Evolutionary conservation across 2,329 filamentous ascomycete species (phyloP), one percentile per base, ranked within the genome.

Genomic region (Pestalotiopsis sp.): DNA sequence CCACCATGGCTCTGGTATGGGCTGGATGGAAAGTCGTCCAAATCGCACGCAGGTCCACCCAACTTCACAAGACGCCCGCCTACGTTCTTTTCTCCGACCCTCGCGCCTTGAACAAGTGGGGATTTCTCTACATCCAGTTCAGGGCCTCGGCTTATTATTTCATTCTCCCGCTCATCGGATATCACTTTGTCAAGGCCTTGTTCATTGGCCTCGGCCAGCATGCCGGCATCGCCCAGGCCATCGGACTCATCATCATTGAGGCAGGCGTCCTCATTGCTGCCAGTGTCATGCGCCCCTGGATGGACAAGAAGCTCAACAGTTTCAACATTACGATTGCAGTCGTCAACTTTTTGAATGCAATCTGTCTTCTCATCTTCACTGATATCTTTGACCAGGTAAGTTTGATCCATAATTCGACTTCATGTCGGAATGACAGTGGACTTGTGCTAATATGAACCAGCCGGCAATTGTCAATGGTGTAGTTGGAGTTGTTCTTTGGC

Each of bases 1-100:
- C 97, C 86, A 84, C 91, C 52, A 85, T 86, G 66, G 93, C 94
- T 39, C 87, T 98, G 41, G 91, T 83, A 25, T 98, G 94, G 93
- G 95, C 95, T 61, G 90, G 94, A 0, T 91, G 89, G 82, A 98
- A 97, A 85, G 94, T 98, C 72, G 93, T 97, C 75, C 89, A 90
- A 67, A 92, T 98, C 71, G 95, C 94, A 41, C 93, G 93, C 77
- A 92, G 93, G 74, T 98, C 95, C 39, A 92, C 97, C 71, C 82
- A 88, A 68, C 93, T 97, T 90, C 95, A 98, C 86, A 95, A 95
- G 83, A 98, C 97, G 83, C 94, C 95, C 31, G 95, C 95, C 36
- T 98, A 98, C 81, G 97, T 98, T 74, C 90, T 98, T 71, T 98
- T 97, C 84, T 97, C 95, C 2, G 95, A 98, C 76, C 94, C 95